phyloP scores from a whole-genome alignment of 2,329 filamentous ascomycete species.

The Nemania sp. region DNA sequence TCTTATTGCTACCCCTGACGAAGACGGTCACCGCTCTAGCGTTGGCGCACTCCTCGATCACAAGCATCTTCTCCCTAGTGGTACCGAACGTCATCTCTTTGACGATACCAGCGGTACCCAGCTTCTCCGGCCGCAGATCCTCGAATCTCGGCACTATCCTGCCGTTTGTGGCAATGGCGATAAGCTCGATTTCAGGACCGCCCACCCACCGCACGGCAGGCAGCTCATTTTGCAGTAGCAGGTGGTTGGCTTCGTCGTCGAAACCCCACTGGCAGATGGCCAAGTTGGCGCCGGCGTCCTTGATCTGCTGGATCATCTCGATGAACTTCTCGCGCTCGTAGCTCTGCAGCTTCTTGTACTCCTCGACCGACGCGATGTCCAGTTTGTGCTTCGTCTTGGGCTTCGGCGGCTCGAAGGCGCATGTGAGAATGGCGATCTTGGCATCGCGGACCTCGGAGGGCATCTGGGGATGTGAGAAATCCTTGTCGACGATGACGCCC shows the following conservation, averaged over 20 bases:
- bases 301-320: conserved; percentile 99
- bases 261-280: conserved; percentile 99
- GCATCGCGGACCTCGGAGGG: conserved; percentile 92
- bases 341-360: conserved; percentile 96
- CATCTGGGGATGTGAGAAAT: conserved; percentile 99
- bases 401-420: conserved; percentile 97
- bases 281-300: conserved; percentile 93
- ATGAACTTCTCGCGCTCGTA: conserved; percentile 97
- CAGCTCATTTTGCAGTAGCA: conserved; percentile 92
- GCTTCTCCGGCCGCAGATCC: conserved; percentile 86
- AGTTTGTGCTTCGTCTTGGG: conserved; percentile 99
- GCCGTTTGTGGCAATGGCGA: conserved; percentile 97
- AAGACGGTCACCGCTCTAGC: conserved; percentile 95
- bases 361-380: conserved; percentile 94
- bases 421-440: conserved; percentile 96
- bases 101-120: conserved; percentile 86
- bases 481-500: conserved; percentile 98
- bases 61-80: conserved; percentile 98
- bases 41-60: conserved; percentile 99
- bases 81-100: conserved; percentile 96
- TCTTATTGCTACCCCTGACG: conserved; percentile 98
- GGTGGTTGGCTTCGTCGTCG: conserved; percentile 97
- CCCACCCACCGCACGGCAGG: conserved; percentile 98
- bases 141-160: conserved; percentile 97
- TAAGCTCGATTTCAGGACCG: conserved; percentile 96